Evolutionary conservation across 1,284 basidiomycete species (phyloP), one percentile per base, ranked within the genome.

Genomic region (Neolentinus lepideus): DNA sequence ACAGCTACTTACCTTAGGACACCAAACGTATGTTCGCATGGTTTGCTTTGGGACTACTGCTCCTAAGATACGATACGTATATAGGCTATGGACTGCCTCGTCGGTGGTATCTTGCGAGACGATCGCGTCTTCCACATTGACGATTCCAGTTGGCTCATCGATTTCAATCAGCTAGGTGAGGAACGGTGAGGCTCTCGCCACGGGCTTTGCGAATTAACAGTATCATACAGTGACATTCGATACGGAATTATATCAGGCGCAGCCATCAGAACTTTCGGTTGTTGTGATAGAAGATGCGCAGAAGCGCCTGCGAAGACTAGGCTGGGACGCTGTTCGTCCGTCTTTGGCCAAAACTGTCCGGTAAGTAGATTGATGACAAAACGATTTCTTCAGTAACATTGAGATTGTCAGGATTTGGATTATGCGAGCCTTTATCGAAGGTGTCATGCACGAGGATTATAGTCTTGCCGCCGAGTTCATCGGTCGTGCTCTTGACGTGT

Each of bases 321-420:
- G 73, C 0, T 77, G 76, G 74, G 59, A 66, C 21, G 56, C 59
- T n/a, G 67, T 73, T 51, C 70, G 72, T 14, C 64, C 63, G 1
- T 73, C 76, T 1, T 53, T 78, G 4, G 57, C 68, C 6, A 63
- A 66, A 6, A 77, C 76, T n/a, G 61, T 77, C 33, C 65, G 74
- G 76, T 76, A 54, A 3, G 38, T 21, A 12, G 64, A 61, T 10
- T 52, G 33, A 19, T 51, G 21, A 27, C 54, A n/a, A 2, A 26
- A 14, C n/a, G 14, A 19, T 36, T 14, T 27, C 27, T n/a, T 45
- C 9, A 14, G 29, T n/a, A 0, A 14, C 25, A 53, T 51, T 8
- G 21, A 47, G 9, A 10, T 22, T 51, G 26, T 8, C 31, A 73
- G 71, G 10, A 63, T 56, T 2, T 75, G 71, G 70, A 64, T 74